phyloP scores from a whole-genome alignment of 805 yeast genomes.

The Jamesozyma lodderae region DNA sequence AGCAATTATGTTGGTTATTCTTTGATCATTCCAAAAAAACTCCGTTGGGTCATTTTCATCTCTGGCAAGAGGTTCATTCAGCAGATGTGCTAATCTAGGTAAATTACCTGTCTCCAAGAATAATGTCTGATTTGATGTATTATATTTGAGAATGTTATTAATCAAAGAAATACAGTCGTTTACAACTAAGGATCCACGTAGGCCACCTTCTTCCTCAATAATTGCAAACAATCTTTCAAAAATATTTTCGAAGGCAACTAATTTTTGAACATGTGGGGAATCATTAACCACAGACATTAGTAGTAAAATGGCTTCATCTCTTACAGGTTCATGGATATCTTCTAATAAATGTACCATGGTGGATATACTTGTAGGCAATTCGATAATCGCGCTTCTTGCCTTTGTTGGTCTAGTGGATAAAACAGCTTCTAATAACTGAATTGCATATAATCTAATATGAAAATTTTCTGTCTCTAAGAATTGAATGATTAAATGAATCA shows the following conservation, averaged over 20 bases:
- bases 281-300: constrained; percentile 74
- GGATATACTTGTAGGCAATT: constrained; percentile 73
- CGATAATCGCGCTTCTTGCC: constrained; percentile 64
- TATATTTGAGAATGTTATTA: constrained; percentile 64
- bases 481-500: constrained; percentile 37
- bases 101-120: constrained; percentile 81
- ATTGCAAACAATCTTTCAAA: constrained; percentile 77
- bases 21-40: constrained; percentile 70
- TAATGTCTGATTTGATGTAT: constrained; percentile 80
- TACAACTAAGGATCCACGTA: constrained; percentile 80
- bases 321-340: constrained; percentile 69
- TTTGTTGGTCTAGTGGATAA: constrained; percentile 65
- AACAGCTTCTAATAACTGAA: constrained; percentile 79
- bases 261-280: constrained; percentile 77
- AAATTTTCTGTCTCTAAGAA: constrained; percentile 55
- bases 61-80: constrained; percentile 50
- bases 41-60: constrained; percentile 22
- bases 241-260: constrained; percentile 90
- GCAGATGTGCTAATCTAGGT: constrained; percentile 50
- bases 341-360: constrained; percentile 55
- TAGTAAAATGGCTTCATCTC: constrained; percentile 82
- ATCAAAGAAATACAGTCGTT: constrained; percentile 80
- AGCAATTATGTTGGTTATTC: constrained; percentile 54
- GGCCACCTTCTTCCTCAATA: constrained; percentile 79
- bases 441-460: constrained; percentile 68